Base-by-base conservation (phyloP, 495 filamentous ascomycete genomes). In the Chlorociboria aeruginascens region DNA sequence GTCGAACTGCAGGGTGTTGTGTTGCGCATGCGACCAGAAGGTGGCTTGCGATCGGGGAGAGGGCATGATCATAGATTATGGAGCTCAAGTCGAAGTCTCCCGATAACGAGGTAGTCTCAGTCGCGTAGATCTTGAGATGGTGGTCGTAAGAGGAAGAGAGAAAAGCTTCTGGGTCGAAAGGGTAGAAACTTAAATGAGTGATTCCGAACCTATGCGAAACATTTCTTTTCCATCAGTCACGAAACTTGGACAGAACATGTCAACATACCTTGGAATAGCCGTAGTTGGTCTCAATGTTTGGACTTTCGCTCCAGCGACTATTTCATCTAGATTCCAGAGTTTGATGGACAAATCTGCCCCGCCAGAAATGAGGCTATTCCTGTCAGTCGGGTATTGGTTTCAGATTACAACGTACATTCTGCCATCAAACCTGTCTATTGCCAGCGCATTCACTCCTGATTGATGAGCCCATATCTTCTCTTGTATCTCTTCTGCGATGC, bases 161-260 rank as follows among this genome's bases (percentile, higher is more conserved):
- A 54, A 97, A 92, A 31, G 89, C 67, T 52, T 75, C 64, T 49
- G 82, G 65, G 67, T 90, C 89, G 55, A 92, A 92, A 3, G 89
- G 87, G 57, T 92, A 95, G 65, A 93, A 93, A 1, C 75, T 85
- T 34, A 95, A 65, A 32, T 88, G 81, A 1, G 89, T 94, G 44
- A 95, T 82, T 43, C 86, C 83, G 54, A 81, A 85, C 40, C 76
- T 84, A 61, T 92, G 85, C 9, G 51, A 48, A 12, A 56, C 32
- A 36, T 36, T 36, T 12, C 11, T 36, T 12, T 12, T 12, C 34
- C 11, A 6, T 12, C 34, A 36, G 34, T 12, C 34, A 6, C 34
- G 14, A 25, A 25, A 12, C 14, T 12, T 36, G 2, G 7, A 36
- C 33, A 36, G 33, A 36, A 36, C 13, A 14, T 6, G 2, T 6